These are phyloP conservation scores for Sordariomycetes sp. DNA, from an alignment of 2,329 filamentous ascomycete genomes.

Conservation along the genomic window DNA sequence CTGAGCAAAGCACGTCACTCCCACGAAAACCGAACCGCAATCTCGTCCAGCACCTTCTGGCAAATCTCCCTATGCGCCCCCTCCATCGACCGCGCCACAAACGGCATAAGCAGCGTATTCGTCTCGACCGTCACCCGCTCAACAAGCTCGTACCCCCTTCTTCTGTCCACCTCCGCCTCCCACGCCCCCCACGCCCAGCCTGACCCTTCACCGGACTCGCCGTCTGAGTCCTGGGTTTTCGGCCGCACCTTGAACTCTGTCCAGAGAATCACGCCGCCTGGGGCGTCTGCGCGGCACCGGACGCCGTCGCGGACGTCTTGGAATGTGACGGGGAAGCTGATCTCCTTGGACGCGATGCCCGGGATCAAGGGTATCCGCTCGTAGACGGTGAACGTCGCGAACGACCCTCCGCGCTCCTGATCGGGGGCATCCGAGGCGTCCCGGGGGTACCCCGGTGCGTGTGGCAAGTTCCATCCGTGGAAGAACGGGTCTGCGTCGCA, in stretches of 20 bases:
- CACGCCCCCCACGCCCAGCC: constrained; percentile 3
- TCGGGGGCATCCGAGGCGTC: constrained; percentile 13
- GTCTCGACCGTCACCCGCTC: constrained; percentile 18
- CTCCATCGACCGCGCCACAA: constrained; percentile 16
- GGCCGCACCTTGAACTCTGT: constrained; percentile 15
- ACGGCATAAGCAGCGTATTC: constrained; percentile 20
- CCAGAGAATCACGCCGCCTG: constrained; percentile 27
- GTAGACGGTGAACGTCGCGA: constrained; percentile 18
- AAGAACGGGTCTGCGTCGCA: constrained; percentile 27
- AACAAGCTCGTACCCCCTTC: constrained; percentile 16
- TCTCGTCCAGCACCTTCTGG: constrained; percentile 16
- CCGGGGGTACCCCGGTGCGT: constrained; percentile 9
- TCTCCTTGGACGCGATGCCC: constrained; percentile 22
- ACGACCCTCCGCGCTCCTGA: background rate
- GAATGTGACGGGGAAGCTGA: constrained; percentile 27
- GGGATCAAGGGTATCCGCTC: constrained; percentile 22
- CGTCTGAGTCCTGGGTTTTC: background rate
- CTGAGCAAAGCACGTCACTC: constrained; percentile 5
- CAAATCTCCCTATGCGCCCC: constrained; percentile 16
- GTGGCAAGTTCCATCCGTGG: constrained; percentile 13
- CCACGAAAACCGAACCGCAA: constrained; percentile 9
- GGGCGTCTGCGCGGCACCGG: constrained; percentile 26
- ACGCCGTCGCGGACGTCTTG: constrained; percentile 25
- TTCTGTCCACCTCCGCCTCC: constrained; percentile 8
- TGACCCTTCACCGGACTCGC: background rate